Percentiles rank a stretch among this genome's conserved stretches.
Conservation (phyloP, 2,329 filamentous ascomycete genomes). For the Trichoderma arundinaceum region DNA sequence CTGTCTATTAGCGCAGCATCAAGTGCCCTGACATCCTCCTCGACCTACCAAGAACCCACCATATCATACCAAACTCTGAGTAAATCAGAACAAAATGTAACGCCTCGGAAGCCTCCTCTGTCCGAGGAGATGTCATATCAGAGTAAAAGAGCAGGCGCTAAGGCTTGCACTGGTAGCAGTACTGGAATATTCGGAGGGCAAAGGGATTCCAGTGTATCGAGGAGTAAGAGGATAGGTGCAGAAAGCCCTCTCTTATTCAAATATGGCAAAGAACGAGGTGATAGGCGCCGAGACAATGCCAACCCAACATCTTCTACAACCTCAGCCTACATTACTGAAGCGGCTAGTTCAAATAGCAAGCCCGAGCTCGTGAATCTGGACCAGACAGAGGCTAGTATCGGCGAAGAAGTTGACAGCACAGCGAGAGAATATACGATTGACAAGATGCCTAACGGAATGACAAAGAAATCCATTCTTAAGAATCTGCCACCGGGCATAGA, state of each 20-base stretch:
- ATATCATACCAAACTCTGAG: slow-evolving; percentile 3
- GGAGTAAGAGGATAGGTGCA: neutral
- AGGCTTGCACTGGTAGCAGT: neutral
- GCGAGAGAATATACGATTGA: slow-evolving; percentile 36
- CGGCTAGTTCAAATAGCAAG: slow-evolving; percentile 34
- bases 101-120: neutral
- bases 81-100: slow-evolving; percentile 11
- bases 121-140: slow-evolving; percentile 1
- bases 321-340: slow-evolving; percentile 40
- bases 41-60: slow-evolving; percentile 38
- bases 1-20: slow-evolving; percentile 63
- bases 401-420: slow-evolving; percentile 46
- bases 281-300: neutral
- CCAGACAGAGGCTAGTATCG: slow-evolving; percentile 50
- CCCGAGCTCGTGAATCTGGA: neutral
- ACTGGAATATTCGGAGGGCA: slow-evolving; percentile 12
- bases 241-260: neutral
- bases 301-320: neutral
- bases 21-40: slow-evolving; percentile 54
- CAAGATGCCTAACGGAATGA: slow-evolving; percentile 62
- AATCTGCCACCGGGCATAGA: slow-evolving; percentile 84
- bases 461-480: slow-evolving; percentile 70
- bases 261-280: slow-evolving; percentile 11
- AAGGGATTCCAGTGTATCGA: slow-evolving; percentile 5
- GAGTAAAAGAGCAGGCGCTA: neutral